Evolutionary conservation across 306 rosid genomes (phyloP), one percentile per base, ranked within the genome.

Genomic region (Vigna hirtella): DNA sequence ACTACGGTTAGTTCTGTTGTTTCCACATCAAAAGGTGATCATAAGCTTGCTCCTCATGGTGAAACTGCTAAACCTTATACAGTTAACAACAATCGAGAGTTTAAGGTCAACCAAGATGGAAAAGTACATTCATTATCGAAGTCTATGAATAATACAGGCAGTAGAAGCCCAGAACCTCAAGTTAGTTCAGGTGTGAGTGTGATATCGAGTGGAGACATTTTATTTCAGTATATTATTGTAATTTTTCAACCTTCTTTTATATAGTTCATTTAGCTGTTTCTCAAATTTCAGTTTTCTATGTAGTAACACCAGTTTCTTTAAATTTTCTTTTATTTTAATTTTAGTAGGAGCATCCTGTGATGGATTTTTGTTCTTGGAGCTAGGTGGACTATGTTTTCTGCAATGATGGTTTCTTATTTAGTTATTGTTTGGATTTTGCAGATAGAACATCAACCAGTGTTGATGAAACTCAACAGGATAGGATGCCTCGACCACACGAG

Each of bases 161-260:
- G 77, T 76, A 89, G 77, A 85, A 80, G 80, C 79, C 70, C 71
- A 32, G 97, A 88, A 66, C 64, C 81, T 80, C 90, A 85, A 66
- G 80, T 80, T 84, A 57, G 82, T 86, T 80, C 96, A 83, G 97
- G 96, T 90, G 84, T 66, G 74, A 55, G 91, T 85, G 81, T 63
- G 69, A 55, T 70, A 66, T 73, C 56, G 40, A 73, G 40, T 36
- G 66, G 50, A 56, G 56, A 30, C 22, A 48, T 76, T 80, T 48
- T 45, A n/a, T 74, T 65, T 24, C 20, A 64, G 62, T 77, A 30
- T 62, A 47, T 28, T 70, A 56, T 67, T 73, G 47, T 42, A 61
- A 49, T 1, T 17, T 40, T 58, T 20, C 24, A 36, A 49, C 10
- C 61, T 20, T 34, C 3, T 28, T 64, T 73, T 70, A 61, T 58